Percentiles rank a stretch among this genome's conserved stretches.
Evolutionary conservation across 805 yeast species (phyloP).

Genomic region (Saturnispora saitoi): DNA sequence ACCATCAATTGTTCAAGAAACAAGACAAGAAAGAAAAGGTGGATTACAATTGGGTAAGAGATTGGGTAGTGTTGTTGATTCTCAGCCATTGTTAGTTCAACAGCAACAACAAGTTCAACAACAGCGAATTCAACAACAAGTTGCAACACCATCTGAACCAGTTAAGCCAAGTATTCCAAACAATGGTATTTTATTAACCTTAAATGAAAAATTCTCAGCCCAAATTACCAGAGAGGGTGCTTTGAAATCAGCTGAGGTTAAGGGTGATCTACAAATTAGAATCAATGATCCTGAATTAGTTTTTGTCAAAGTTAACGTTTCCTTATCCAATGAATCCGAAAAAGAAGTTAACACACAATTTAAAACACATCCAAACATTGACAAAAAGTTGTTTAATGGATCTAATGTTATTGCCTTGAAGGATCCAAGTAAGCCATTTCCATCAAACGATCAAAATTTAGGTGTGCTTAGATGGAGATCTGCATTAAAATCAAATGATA

Average conservation of each 20-base stretch:
- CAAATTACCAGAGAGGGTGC: constrained; percentile 80
- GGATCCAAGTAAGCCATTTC: constrained; percentile 75
- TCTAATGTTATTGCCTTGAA: constrained; percentile 59
- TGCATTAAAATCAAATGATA: constrained; percentile 39
- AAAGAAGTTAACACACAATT: constrained; percentile 48
- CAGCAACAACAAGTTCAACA: constrained; percentile 19
- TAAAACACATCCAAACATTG: constrained; percentile 96
- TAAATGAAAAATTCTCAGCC: constrained; percentile 72
- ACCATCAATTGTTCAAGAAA: neutral
- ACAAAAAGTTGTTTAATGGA: constrained; percentile 57
- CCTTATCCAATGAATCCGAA: constrained; percentile 33
- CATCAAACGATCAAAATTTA: constrained; percentile 80
- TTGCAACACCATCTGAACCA: constrained; percentile 18
- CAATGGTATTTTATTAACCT: constrained; percentile 70
- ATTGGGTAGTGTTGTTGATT: constrained; percentile 17
- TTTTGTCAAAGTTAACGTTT: constrained; percentile 52
- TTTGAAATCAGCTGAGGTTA: constrained; percentile 59
- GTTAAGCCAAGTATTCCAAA: constrained; percentile 35
- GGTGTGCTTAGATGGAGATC: constrained; percentile 93
- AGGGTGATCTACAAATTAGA: constrained; percentile 86
- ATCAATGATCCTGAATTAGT: constrained; percentile 70
- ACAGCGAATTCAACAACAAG: constrained; percentile 13
- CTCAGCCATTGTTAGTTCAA: constrained; percentile 25
- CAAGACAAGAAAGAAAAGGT: constrained; percentile 42
- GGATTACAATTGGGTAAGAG: constrained; percentile 74